These are phyloP conservation scores for Drechmeria coniospora DNA, from an alignment of 2,329 filamentous ascomycete species.

Conservation along the genomic window DNA sequence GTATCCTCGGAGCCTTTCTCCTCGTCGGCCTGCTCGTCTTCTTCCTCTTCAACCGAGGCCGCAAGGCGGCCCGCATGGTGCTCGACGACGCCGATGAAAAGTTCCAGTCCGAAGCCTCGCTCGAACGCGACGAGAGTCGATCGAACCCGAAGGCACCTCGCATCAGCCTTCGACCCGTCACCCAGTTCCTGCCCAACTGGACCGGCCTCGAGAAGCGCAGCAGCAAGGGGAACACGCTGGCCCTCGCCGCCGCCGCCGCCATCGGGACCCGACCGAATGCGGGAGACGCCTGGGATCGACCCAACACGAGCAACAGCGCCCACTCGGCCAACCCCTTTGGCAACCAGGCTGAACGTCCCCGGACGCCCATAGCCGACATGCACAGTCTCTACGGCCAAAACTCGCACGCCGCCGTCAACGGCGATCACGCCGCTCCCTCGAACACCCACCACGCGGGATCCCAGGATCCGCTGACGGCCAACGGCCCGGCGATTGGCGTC, in stretches of 20 bases:
- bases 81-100: slow-evolving; percentile 49
- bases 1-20: slow-evolving; percentile 56
- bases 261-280: slow-evolving; percentile 11
- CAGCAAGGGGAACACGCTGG: slow-evolving; percentile 32
- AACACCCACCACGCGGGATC: neutral
- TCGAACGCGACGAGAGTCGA: slow-evolving; percentile 8
- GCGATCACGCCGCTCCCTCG: neutral
- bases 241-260: slow-evolving; percentile 15
- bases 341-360: slow-evolving; percentile 36
- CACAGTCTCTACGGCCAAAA: slow-evolving; percentile 5
- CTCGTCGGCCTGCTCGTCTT: slow-evolving; percentile 52
- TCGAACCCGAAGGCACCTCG: slow-evolving; percentile 48
- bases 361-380: slow-evolving; percentile 23
- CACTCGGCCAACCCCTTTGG: slow-evolving; percentile 59
- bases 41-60: slow-evolving; percentile 54
- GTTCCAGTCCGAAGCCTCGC: slow-evolving; percentile 20
- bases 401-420: neutral
- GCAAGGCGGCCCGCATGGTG: slow-evolving; percentile 44
- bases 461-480: slow-evolving; percentile 21
- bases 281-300: slow-evolving; percentile 31
- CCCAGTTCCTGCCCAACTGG: slow-evolving; percentile 60
- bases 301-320: slow-evolving; percentile 26
- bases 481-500: slow-evolving; percentile 20
- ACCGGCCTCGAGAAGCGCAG: slow-evolving; percentile 28
- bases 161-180: slow-evolving; percentile 70